Evolutionary conservation across 441 rosid species (phyloP).

Genomic region (Corymbia calophylla): DNA sequence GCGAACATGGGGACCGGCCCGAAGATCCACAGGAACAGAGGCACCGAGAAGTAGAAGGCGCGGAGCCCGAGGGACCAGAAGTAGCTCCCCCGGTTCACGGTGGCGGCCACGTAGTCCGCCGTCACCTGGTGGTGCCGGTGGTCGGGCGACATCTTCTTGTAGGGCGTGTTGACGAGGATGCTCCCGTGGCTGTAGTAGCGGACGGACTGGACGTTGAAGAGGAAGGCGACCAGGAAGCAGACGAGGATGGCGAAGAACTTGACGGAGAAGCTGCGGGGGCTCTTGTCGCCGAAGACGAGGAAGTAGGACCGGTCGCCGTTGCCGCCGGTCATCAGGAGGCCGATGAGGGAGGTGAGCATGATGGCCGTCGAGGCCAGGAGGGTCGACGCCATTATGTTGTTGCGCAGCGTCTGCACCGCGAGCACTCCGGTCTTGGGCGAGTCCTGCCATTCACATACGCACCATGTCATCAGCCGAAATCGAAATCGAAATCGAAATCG

Average conservation of each 20-base stretch:
- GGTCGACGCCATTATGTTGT: slow-evolving; percentile 97
- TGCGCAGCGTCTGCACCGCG: slow-evolving; percentile 82
- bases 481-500: neutral
- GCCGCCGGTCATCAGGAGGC: slow-evolving; percentile 49
- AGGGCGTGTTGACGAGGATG: slow-evolving; percentile 76
- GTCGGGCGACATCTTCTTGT: slow-evolving; percentile 39
- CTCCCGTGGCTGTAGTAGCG: slow-evolving; percentile 92
- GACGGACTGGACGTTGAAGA: slow-evolving; percentile 70
- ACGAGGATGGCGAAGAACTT: slow-evolving; percentile 73
- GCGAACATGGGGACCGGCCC: neutral
- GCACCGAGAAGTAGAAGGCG: neutral
- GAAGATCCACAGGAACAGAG: neutral
- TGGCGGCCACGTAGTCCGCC: slow-evolving; percentile 55
- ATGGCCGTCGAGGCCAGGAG: slow-evolving; percentile 85
- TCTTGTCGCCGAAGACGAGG: slow-evolving; percentile 50
- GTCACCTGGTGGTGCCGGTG: slow-evolving; percentile 27
- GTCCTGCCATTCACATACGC: slow-evolving; percentile 31
- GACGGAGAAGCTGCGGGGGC: slow-evolving; percentile 41
- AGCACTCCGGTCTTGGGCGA: slow-evolving; percentile 67
- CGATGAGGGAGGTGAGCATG: slow-evolving; percentile 75
- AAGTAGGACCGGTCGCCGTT: slow-evolving; percentile 18
- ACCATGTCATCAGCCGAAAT: no score
- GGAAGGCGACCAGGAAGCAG: slow-evolving; percentile 76
- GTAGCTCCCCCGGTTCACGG: slow-evolving; percentile 31
- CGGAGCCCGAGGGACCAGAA: neutral